Evolutionary conservation across 140 eudicot genomes (phyloP), one percentile per base, ranked within the genome.

Genomic region (Stevia rebaudiana): DNA sequence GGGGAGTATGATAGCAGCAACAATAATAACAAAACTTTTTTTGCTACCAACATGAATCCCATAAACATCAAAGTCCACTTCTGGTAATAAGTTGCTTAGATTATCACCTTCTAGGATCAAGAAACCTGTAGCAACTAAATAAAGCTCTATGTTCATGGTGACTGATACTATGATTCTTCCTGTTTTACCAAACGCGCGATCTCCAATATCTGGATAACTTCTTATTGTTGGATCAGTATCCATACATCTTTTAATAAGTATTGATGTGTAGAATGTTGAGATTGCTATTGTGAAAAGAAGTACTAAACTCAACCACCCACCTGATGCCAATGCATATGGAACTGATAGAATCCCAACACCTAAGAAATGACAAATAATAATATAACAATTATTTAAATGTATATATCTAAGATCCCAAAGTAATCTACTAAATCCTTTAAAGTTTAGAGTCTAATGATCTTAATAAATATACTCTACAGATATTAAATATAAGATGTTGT

Each of bases 301-400:
- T 13, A 74, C 3, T 48, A 89, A 74, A 67, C 97, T 86, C 13
- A 83, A 52, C 89, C 89, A 80, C 9, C 89, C 89, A 30, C 85
- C 83, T 7, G 83, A 76, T 70, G 89, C 77, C 33, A 83, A 69
- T 63, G 84, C 84, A 62, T 65, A 80, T 33, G 84, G 78, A 59
- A 77, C 82, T 1, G 98, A 87, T 13, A 91, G 65, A 49, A 91
- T 87, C 48, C 98, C 98, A 24, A 87, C 89, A 15, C 98, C 98
- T 91, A 70, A 11, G 11, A 11, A 65, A 31, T 22, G 75, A 7
- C 19, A 28, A 53, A 22, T 15, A 24, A 53, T 11, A 53, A 4
- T 12, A 5, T 16, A 46, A 16, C n/a, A n/a, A n/a, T n/a, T n/a
- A n/a, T n/a, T n/a, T n/a, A n/a, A n/a, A n/a, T n/a, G n/a, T n/a